Conservation (phyloP, 169 alveolate genomes). For the Cryptosporidium ryanae region DNA sequence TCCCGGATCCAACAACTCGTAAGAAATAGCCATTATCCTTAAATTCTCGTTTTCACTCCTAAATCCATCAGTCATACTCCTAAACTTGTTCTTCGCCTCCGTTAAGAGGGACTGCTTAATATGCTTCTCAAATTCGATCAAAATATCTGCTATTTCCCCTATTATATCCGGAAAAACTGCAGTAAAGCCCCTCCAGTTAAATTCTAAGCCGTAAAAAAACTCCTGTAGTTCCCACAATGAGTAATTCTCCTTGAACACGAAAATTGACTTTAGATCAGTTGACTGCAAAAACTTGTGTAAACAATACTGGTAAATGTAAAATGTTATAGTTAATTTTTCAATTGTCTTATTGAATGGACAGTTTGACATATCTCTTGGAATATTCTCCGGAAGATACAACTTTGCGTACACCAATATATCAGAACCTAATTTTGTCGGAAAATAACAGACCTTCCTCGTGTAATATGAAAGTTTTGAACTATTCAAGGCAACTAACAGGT, state of each 20-base stretch:
- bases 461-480: not conserved
- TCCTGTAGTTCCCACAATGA: conserved; percentile 47
- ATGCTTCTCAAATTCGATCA: not conserved
- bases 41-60: conserved; percentile 26
- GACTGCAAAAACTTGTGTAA: conserved; percentile 14
- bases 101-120: conserved; percentile 8
- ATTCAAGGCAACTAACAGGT: conserved; percentile 6
- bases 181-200: conserved; percentile 52
- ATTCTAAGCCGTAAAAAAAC: conserved; percentile 46
- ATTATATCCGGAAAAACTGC: conserved; percentile 40
- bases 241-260: conserved; percentile 12
- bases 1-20: conserved; percentile 53
- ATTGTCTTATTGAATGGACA: not conserved
- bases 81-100: conserved; percentile 6
- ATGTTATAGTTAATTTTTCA: conserved; percentile 7
- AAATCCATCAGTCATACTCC: not conserved
- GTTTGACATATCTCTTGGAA: conserved; percentile 13
- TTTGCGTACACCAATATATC: conserved; percentile 4
- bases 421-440: conserved; percentile 18
- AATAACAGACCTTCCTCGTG: conserved; percentile 29
- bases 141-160: conserved; percentile 4
- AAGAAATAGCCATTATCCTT: conserved; percentile 24
- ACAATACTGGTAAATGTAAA: conserved; percentile 22
- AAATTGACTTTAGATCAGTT: conserved; percentile 1
- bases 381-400: conserved; percentile 11